A percentile compares a stretch with the other conserved stretches of the same genome.
phyloP scores from a whole-genome alignment of 2,329 filamentous ascomycete species.

The Triangularia verruculosa region DNA sequence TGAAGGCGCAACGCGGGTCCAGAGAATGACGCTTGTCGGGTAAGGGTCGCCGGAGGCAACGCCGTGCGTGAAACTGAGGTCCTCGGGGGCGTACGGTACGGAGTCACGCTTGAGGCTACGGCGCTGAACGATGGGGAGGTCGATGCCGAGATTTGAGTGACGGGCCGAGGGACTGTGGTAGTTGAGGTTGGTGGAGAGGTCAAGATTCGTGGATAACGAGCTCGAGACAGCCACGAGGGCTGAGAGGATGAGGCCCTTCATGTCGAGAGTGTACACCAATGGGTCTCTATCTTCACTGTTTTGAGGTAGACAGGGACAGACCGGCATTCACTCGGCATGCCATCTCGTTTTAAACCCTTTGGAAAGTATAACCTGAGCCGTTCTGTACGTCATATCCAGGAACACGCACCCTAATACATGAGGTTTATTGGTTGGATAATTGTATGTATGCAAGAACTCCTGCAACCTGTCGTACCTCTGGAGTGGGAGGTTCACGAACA shows the following conservation, averaged over 20 bases:
- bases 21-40: slow-evolving; percentile 54
- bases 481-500: not conserved
- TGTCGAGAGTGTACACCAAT: not conserved
- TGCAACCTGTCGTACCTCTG: not conserved
- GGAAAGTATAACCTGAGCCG: too few species aligned
- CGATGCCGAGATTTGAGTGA: slow-evolving; percentile 55
- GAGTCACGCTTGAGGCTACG: slow-evolving; percentile 18
- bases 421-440: not conserved
- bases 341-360: not conserved
- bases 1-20: slow-evolving; percentile 40
- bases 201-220: too few species aligned
- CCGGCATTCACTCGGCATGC: too few species aligned
- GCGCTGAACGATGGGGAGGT: slow-evolving; percentile 37
- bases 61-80: slow-evolving; percentile 56
- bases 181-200: slow-evolving; percentile 47
- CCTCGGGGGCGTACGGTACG: slow-evolving; percentile 10
- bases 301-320: not conserved
- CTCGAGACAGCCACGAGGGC: slow-evolving; percentile 4
- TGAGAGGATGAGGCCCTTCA: not conserved
- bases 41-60: slow-evolving; percentile 47
- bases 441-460: not conserved
- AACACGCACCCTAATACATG: not conserved
- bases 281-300: not conserved
- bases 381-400: not conserved
- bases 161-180: slow-evolving; percentile 57